Evolutionary conservation across 2,329 filamentous ascomycete species (phyloP).

Genomic region (Pseudogymnoascus sp.): DNA sequence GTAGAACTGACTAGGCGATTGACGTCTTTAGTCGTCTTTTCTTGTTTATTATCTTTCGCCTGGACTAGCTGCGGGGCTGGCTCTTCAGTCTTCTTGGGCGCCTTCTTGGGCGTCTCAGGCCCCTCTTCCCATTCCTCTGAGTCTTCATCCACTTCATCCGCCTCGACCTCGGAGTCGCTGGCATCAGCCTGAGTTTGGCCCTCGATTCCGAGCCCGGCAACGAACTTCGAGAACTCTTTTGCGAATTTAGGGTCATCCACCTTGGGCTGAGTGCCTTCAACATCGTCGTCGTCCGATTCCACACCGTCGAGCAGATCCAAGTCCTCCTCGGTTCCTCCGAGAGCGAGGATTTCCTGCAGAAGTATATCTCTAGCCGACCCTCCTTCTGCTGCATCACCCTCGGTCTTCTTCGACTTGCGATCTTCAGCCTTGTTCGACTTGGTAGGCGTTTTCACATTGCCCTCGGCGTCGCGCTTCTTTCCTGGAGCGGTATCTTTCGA

Average conservation of each 20-base stretch:
- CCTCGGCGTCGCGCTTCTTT: constrained; percentile 27
- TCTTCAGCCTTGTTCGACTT: constrained; percentile 19
- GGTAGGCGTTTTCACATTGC: constrained; percentile 24
- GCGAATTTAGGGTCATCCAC: constrained; percentile 9
- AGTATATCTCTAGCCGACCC: constrained; percentile 33
- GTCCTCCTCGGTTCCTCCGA: constrained; percentile 60
- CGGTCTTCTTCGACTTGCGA: constrained; percentile 11
- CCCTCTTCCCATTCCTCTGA: constrained; percentile 26
- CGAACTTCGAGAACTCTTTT: constrained; percentile 47
- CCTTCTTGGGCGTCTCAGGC: constrained; percentile 23
- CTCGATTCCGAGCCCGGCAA: constrained; percentile 43
- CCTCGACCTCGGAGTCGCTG: constrained; percentile 33
- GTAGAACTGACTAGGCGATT: constrained; percentile 29
- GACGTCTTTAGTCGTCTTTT: constrained; percentile 19
- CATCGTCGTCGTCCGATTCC: constrained; percentile 43
- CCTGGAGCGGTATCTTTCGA: constrained; percentile 28
- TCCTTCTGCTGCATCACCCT: constrained; percentile 14
- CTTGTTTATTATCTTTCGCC: not conserved
- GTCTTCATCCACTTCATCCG: constrained; percentile 31
- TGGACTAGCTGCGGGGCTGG: constrained; percentile 6
- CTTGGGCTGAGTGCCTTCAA: constrained; percentile 24
- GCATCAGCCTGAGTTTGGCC: constrained; percentile 35
- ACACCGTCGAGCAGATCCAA: constrained; percentile 52
- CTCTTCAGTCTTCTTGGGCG: constrained; percentile 11
- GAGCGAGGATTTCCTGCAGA: constrained; percentile 55